Conservation (phyloP, 2,329 filamentous ascomycete genomes). For the Bipolaris bicolor region DNA sequence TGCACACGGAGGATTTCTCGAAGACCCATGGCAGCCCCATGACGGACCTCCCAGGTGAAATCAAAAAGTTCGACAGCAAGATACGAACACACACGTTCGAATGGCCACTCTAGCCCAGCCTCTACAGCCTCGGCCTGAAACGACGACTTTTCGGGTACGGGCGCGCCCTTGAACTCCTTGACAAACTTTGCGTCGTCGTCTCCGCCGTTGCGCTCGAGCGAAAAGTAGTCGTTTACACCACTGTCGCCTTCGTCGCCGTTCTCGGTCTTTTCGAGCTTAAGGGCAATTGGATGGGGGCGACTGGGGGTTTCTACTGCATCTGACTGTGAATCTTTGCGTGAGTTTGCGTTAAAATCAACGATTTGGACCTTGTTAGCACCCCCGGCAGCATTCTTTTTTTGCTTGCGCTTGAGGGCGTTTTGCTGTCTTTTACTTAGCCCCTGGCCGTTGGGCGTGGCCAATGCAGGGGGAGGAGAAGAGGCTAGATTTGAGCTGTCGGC, state of each 20-base stretch:
- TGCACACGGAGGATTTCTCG: constrained; percentile 92
- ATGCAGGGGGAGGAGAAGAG: constrained; percentile 55
- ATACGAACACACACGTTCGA: constrained; percentile 91
- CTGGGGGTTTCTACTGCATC: constrained; percentile 63
- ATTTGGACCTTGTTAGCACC: constrained; percentile 89
- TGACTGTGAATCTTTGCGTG: constrained; percentile 64
- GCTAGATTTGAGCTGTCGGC: constrained; percentile 54
- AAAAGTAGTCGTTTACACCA: constrained; percentile 77
- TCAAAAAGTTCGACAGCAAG: constrained; percentile 94
- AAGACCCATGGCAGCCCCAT: constrained; percentile 93
- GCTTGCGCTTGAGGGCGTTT: constrained; percentile 92
- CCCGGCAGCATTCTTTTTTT: constrained; percentile 86
- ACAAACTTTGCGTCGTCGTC: constrained; percentile 94
- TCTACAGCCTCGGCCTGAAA: constrained; percentile 78
- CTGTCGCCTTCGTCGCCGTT: constrained; percentile 61
- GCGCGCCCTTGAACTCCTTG: constrained; percentile 89
- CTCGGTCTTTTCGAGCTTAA: constrained; percentile 67
- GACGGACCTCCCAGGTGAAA: constrained; percentile 89
- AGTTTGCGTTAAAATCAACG: constrained; percentile 78
- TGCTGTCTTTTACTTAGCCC: constrained; percentile 87
- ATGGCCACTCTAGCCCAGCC: constrained; percentile 88
- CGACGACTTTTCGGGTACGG: constrained; percentile 81
- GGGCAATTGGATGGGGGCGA: constrained; percentile 52
- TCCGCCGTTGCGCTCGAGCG: constrained; percentile 76
- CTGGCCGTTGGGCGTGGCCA: constrained; percentile 50